Evolutionary conservation across 352 stramenopile genomes (phyloP).

Genomic region (Globisporangium alternatum): DNA sequence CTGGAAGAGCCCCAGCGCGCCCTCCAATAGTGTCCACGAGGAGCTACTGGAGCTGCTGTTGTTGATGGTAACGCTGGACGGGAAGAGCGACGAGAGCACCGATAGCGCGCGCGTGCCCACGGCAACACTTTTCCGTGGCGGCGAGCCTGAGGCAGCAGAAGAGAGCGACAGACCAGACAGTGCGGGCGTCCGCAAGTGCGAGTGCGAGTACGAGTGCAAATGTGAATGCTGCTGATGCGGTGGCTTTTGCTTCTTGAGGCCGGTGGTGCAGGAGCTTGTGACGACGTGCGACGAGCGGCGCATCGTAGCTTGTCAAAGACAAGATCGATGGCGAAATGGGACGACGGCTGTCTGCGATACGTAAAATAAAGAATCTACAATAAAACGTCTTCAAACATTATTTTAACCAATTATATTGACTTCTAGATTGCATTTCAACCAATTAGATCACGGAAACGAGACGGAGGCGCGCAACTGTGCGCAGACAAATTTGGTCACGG

Average conservation of each 20-base stretch:
- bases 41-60: neutral
- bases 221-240: too few relatives aligned
- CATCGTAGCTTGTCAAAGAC: neutral
- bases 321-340: neutral
- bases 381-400: neutral
- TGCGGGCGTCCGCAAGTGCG: neutral
- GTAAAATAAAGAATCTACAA: neutral
- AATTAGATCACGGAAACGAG: neutral
- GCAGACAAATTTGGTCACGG: neutral
- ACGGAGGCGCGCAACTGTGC: neutral
- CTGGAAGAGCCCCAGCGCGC: conserved; percentile 63
- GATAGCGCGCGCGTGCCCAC: conserved; percentile 9
- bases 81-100: conserved; percentile 18
- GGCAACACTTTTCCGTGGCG: neutral
- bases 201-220: neutral
- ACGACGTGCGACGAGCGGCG: conserved; percentile 1
- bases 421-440: neutral
- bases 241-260: neutral
- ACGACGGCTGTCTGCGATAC: neutral
- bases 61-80: conserved; percentile 5
- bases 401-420: neutral
- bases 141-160: neutral
- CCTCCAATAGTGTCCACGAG: neutral
- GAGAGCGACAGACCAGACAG: neutral
- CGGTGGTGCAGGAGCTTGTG: neutral